A percentile compares a stretch with the other conserved stretches of the same genome.
Conservation (phyloP, 768 basidiomycete genomes). For the Boletus vermiculosoides region DNA sequence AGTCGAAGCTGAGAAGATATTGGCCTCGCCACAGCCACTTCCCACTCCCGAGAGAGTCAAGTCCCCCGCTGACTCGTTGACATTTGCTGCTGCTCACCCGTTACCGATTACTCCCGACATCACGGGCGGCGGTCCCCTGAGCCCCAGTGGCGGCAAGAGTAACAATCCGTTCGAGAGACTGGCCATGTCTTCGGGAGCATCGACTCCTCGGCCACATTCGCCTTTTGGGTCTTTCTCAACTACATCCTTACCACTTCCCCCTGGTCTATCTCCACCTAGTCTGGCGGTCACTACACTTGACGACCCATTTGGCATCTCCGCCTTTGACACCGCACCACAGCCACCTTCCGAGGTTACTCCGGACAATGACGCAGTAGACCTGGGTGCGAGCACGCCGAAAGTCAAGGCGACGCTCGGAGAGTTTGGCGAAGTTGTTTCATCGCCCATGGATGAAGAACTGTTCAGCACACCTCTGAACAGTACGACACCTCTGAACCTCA, state of each 20-base stretch:
- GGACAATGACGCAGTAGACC: slow-evolving; percentile 23
- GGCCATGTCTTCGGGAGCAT: slow-evolving; percentile 42
- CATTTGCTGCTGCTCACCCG: slow-evolving; percentile 67
- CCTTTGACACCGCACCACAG: slow-evolving; percentile 16
- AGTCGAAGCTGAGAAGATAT: slow-evolving; percentile 42
- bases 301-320: slow-evolving; percentile 56
- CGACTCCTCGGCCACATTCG: slow-evolving; percentile 51
- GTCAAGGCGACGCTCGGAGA: slow-evolving; percentile 10
- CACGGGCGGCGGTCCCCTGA: slow-evolving; percentile 43
- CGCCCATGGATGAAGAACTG: slow-evolving; percentile 45
- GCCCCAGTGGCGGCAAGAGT: slow-evolving; percentile 56
- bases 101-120: slow-evolving; percentile 70
- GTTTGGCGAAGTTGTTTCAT: slow-evolving; percentile 23
- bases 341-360: slow-evolving; percentile 14
- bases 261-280: slow-evolving; percentile 17
- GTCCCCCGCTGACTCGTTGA: slow-evolving; percentile 47
- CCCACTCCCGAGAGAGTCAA: slow-evolving; percentile 33
- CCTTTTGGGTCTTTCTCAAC: slow-evolving; percentile 56
- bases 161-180: slow-evolving; percentile 91
- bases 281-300: slow-evolving; percentile 20
- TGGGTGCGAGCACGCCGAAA: slow-evolving; percentile 22
- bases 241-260: slow-evolving; percentile 38
- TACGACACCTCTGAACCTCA: slow-evolving; percentile 24
- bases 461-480: slow-evolving; percentile 63
- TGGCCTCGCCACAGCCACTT: slow-evolving; percentile 2